Evolutionary conservation across 352 stramenopile genomes (phyloP).

Genomic region (Plasmopara muralis): DNA sequence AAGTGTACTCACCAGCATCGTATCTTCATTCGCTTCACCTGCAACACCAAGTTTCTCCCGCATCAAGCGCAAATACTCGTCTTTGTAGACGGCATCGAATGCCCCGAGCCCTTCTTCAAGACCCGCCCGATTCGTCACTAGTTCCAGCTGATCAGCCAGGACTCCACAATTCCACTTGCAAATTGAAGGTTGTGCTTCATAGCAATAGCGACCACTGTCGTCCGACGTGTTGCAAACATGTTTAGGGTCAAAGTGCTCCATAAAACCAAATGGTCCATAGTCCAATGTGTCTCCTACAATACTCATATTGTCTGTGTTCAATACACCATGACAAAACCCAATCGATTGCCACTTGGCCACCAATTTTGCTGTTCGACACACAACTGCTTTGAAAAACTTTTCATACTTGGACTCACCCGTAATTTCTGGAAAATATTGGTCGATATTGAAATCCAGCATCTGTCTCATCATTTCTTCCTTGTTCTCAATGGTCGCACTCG

Average conservation of each 20-base stretch:
- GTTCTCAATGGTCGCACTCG: slow-evolving; percentile 56
- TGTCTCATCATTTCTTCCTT: slow-evolving; percentile 61
- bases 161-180: slow-evolving; percentile 83
- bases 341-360: slow-evolving; percentile 79
- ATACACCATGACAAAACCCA: slow-evolving; percentile 88
- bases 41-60: slow-evolving; percentile 60
- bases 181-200: slow-evolving; percentile 74
- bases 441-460: slow-evolving; percentile 78
- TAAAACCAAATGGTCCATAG: slow-evolving; percentile 90
- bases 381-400: slow-evolving; percentile 59
- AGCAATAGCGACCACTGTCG: slow-evolving; percentile 71
- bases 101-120: slow-evolving; percentile 22
- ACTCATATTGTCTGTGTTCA: slow-evolving; percentile 93
- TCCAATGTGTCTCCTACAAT: slow-evolving; percentile 89
- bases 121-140: slow-evolving; percentile 30
- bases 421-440: slow-evolving; percentile 60
- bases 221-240: slow-evolving; percentile 84
- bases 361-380: slow-evolving; percentile 64
- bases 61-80: slow-evolving; percentile 58
- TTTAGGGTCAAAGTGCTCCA: slow-evolving; percentile 85
- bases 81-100: slow-evolving; percentile 45
- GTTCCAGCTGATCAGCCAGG: slow-evolving; percentile 55
- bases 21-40: slow-evolving; percentile 30
- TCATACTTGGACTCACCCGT: slow-evolving; percentile 24
- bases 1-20: slow-evolving; percentile 39